Percentiles rank a stretch among this genome's conserved stretches.
Evolutionary conservation across 73 alveolate species (phyloP).

Genomic region (Paramecium octaurelia): DNA sequence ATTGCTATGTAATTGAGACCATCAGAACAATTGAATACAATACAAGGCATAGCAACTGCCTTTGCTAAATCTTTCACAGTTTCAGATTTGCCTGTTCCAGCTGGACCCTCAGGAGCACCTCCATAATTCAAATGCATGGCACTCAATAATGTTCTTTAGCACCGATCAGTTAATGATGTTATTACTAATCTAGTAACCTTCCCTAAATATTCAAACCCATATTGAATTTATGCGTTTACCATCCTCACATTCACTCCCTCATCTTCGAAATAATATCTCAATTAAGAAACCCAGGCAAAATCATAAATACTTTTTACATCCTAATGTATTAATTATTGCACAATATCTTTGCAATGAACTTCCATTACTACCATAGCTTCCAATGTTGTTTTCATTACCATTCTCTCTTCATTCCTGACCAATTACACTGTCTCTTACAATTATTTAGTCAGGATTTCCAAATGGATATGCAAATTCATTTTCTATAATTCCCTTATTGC

Average conservation of each 20-base stretch:
- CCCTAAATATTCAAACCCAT: conserved; percentile 97
- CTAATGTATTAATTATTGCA: conserved; percentile 61
- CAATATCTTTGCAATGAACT: conserved; percentile 80
- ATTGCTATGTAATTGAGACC: conserved; percentile 88
- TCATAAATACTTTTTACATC: conserved; percentile 60
- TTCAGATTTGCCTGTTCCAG: conserved; percentile 99
- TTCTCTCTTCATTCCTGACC: conserved; percentile 67
- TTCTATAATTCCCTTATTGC: conserved; percentile 18
- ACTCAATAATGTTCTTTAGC: conserved; percentile 95
- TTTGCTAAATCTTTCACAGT: conserved; percentile 93
- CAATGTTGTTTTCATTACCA: conserved; percentile 67
- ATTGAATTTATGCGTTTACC: conserved; percentile 27
- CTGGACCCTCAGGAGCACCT: conserved; percentile 99
- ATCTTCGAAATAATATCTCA: conserved; percentile 69
- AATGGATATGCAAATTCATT: not conserved
- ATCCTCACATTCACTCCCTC: not conserved
- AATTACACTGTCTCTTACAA: conserved; percentile 70
- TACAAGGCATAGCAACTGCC: conserved; percentile 94
- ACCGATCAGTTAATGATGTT: conserved; percentile 96
- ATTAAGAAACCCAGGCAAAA: conserved; percentile 77
- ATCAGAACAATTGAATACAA: conserved; percentile 97
- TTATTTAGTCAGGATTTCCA: not conserved
- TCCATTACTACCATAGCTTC: conserved; percentile 78
- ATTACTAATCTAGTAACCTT: conserved; percentile 94
- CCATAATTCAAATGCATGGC: conserved; percentile 94